Base-by-base conservation (phyloP, 2,329 filamentous ascomycete genomes). In the Aureobasidium namibiae region DNA sequence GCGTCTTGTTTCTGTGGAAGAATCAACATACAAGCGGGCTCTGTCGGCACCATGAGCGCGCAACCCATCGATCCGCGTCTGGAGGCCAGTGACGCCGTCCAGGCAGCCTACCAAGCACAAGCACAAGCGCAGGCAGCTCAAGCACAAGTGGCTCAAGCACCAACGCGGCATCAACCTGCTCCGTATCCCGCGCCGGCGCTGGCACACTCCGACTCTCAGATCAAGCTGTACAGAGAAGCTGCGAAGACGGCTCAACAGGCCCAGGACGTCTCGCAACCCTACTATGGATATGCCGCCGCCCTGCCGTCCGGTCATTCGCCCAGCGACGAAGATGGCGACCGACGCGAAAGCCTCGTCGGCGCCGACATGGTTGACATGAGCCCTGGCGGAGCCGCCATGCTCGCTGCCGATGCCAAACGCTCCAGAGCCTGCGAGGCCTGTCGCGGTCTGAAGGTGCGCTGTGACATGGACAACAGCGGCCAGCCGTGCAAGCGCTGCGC, bases 401-500 rank as follows among this genome's bases (percentile, higher is more conserved):
- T 46, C 31, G 54, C 36, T 14, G 42, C 54, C 31, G 54, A 57
- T 39, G 54, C 42, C 59, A 78, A 78, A 69, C 71, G 76, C 11
- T 74, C 75, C 5, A 71, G 76, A 44, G 76, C 76, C 13, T 78
- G 76, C 65, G 76, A 78, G 59, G 75, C 75, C 7, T 78, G 76
- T 66, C 71, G 76, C 52, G 75, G 74, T 7, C 64, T 78, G 63
- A 78, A 77, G 72, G 91, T 95, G 61, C 87, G 90, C 65, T 96
- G 91, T 74, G 90, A 95, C 68, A 86, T 88, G 24, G 87, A 91
- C 64, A 81, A 85, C 39, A 78, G 78, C 3, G 82, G 86, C 24
- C 84, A 84, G 4, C 73, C 76, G 4, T 80, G 78, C 62, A 75
- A 73, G 70, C 82, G 91, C 63, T 96, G 91, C 71, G 82, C 82